phyloP scores from a whole-genome alignment of 495 filamentous ascomycete species.

The Chaetomium fimeti region DNA sequence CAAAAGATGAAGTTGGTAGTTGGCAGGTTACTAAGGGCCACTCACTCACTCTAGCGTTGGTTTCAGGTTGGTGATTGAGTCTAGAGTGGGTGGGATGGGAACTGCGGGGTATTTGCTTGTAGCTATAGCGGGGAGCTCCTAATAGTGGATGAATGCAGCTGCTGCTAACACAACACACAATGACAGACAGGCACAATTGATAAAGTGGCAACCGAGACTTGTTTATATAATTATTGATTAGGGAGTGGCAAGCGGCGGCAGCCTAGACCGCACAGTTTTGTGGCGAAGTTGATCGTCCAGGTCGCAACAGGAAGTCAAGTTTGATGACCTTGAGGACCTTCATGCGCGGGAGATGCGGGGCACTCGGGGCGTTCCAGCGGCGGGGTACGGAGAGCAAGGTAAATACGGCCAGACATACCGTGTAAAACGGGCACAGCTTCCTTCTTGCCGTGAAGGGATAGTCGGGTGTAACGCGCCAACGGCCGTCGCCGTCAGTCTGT shows the following conservation, averaged over 20 bases:
- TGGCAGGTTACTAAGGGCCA: too few relatives aligned
- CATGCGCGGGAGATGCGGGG: constrained; percentile 9
- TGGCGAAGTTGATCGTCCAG: constrained; percentile 17
- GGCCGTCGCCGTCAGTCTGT: neutral
- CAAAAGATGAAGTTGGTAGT: neutral
- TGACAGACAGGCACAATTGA: neutral
- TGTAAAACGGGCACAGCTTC: neutral
- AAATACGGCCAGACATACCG: neutral
- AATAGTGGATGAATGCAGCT: neutral
- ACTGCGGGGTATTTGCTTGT: constrained; percentile 3
- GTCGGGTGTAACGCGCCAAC: too few relatives aligned
- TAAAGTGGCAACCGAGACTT: neutral
- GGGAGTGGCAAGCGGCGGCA: too few relatives aligned
- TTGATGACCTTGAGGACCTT: constrained; percentile 17
- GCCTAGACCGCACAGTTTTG: neutral
- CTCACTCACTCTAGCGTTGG: too few relatives aligned
- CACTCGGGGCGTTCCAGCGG: neutral
- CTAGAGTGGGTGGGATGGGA: neutral
- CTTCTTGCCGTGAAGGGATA: neutral
- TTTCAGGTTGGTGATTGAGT: too few relatives aligned
- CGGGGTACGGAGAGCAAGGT: constrained; percentile 1
- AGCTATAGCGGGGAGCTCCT: constrained; percentile 10
- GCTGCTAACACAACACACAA: neutral
- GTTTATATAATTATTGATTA: neutral
- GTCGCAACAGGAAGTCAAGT: constrained; percentile 2